A percentile compares a stretch with the other conserved stretches of the same genome.
phyloP scores from a whole-genome alignment of 1,284 basidiomycete species.

The Ustilago loliicola region DNA sequence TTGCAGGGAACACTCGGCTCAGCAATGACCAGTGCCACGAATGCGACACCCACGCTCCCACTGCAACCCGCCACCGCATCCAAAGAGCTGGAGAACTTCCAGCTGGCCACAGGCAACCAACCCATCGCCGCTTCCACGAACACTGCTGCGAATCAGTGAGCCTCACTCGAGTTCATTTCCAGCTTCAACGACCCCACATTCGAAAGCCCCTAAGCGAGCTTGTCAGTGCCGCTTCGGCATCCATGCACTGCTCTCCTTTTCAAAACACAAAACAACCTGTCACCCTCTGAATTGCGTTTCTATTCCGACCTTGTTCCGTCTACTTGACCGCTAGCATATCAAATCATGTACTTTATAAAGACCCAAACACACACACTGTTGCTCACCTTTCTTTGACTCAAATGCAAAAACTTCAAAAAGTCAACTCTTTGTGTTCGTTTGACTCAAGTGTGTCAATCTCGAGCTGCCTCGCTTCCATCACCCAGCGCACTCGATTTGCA shows the following conservation, averaged over 20 bases:
- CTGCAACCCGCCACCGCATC: constrained; percentile 48
- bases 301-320: background rate
- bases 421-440: background rate
- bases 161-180: background rate
- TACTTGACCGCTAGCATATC: background rate
- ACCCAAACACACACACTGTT: constrained; percentile 7
- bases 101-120: constrained; percentile 49
- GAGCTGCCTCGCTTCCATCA: background rate
- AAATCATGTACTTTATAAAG: constrained; percentile 2
- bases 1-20: background rate
- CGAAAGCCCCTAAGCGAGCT: background rate
- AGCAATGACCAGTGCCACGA: background rate
- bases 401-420: background rate
- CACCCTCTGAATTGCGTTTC: background rate
- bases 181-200: background rate
- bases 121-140: constrained; percentile 46
- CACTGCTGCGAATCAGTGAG: constrained; percentile 40
- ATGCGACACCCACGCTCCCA: constrained; percentile 42
- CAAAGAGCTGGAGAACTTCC: constrained; percentile 54
- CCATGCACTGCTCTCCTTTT: no score
- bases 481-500: background rate
- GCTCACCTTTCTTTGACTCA: background rate
- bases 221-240: background rate
- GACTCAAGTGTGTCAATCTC: background rate
- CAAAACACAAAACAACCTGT: background rate